Evolutionary conservation across 495 filamentous ascomycete species (phyloP).

Genomic region (Aspergillus asperescens): DNA sequence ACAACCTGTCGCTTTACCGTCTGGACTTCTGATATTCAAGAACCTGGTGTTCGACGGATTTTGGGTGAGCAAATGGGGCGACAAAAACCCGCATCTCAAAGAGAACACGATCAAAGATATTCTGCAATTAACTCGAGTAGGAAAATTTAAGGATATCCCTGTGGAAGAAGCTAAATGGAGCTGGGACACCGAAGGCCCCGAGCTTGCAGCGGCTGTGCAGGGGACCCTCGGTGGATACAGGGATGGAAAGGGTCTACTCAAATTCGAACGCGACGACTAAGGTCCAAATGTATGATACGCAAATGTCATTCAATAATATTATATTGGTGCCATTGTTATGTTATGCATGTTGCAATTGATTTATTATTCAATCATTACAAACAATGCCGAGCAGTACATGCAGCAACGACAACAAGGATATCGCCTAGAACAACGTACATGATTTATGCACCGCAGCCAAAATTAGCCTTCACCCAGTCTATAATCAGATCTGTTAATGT

Average conservation of each 20-base stretch:
- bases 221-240: slow-evolving; percentile 75
- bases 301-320: not conserved
- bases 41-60: slow-evolving; percentile 83
- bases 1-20: slow-evolving; percentile 72
- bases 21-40: slow-evolving; percentile 83
- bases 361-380: not conserved
- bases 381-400: not conserved
- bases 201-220: slow-evolving; percentile 59
- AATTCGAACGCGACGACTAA: slow-evolving; percentile 56
- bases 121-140: slow-evolving; percentile 62
- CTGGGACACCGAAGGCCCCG: slow-evolving; percentile 64
- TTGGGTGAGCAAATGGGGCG: slow-evolving; percentile 89
- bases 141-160: slow-evolving; percentile 77
- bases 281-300: slow-evolving; percentile 1
- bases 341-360: too few species aligned
- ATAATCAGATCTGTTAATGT: slow-evolving; percentile 71
- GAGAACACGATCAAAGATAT: slow-evolving; percentile 75
- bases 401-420: not conserved
- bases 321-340: too few species aligned
- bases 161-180: slow-evolving; percentile 74
- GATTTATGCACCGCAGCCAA: slow-evolving; percentile 42
- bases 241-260: slow-evolving; percentile 83
- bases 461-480: slow-evolving; percentile 74
- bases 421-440: not conserved
- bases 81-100: slow-evolving; percentile 68